Conservation (phyloP, 106 monocot species). For the Ottelia alismoides region DNA sequence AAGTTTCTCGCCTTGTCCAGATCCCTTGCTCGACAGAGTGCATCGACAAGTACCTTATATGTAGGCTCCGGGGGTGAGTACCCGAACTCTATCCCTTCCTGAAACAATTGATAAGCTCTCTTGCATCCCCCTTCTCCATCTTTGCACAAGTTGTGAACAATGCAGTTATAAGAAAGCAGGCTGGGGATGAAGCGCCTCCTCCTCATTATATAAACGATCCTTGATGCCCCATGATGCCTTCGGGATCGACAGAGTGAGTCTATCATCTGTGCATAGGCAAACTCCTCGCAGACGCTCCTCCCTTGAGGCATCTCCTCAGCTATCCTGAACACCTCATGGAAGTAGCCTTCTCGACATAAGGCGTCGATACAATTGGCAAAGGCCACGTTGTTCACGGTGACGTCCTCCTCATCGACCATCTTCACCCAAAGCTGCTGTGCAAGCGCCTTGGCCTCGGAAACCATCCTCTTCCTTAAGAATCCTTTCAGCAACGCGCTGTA, state of each 20-base stretch:
- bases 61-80: constrained; percentile 47
- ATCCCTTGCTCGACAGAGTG: constrained; percentile 57
- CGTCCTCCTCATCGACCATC: constrained; percentile 32
- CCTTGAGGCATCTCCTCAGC: constrained; percentile 79
- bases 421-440: constrained; percentile 45
- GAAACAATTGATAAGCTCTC: constrained; percentile 74
- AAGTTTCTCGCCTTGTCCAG: constrained; percentile 68
- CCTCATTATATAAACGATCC: constrained; percentile 82
- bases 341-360: constrained; percentile 64
- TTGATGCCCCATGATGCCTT: constrained; percentile 61
- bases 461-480: constrained; percentile 30
- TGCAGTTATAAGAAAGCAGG: constrained; percentile 72
- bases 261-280: constrained; percentile 82
- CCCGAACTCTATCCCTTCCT: constrained; percentile 58
- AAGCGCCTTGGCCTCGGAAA: constrained; percentile 29
- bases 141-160: constrained; percentile 68
- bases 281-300: constrained; percentile 32
- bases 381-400: constrained; percentile 31
- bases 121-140: constrained; percentile 41
- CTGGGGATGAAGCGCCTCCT: constrained; percentile 65
- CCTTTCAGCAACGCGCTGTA: constrained; percentile 47
- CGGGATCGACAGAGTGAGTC: constrained; percentile 61
- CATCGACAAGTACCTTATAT: constrained; percentile 64
- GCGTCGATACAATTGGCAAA: constrained; percentile 69
- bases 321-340: constrained; percentile 63